Conservation (phyloP, 768 basidiomycete genomes). For the Boletellus ananas region DNA sequence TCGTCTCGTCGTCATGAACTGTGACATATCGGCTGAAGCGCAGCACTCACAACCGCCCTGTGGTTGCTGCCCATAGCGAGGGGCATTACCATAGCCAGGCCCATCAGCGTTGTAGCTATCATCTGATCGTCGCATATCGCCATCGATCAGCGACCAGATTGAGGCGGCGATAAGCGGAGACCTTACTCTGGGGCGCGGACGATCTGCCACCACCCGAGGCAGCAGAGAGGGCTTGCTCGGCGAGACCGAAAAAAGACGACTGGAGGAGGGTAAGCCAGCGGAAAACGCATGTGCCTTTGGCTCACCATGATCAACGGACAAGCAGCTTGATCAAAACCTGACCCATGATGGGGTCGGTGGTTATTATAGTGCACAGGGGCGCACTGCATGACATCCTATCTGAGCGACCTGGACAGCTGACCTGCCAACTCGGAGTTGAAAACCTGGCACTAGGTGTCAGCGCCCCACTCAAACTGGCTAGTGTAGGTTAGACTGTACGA, state of each 20-base stretch:
- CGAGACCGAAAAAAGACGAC: slow-evolving; percentile 69
- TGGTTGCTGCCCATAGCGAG: slow-evolving; percentile 39
- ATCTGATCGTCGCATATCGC: slow-evolving; percentile 29
- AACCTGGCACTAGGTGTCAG: too few species aligned
- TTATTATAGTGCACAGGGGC: slow-evolving; percentile 7
- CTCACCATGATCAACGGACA: slow-evolving; percentile 24
- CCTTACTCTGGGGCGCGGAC: slow-evolving; percentile 7
- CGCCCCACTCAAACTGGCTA: neutral
- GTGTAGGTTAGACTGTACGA: too few species aligned
- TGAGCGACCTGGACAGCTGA: slow-evolving; percentile 20
- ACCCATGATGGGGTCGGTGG: neutral
- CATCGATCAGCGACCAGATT: slow-evolving; percentile 6
- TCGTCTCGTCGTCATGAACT: slow-evolving; percentile 2
- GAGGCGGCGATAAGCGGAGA: neutral
- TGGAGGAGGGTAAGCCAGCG: slow-evolving; percentile 22
- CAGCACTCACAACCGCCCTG: slow-evolving; percentile 24
- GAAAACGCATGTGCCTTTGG: neutral
- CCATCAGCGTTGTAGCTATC: slow-evolving; percentile 58
- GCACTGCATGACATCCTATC: slow-evolving; percentile 22
- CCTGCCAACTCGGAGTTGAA: neutral
- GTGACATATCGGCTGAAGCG: slow-evolving; percentile 4
- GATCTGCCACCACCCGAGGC: slow-evolving; percentile 31
- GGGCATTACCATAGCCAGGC: slow-evolving; percentile 51
- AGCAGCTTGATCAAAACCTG: slow-evolving; percentile 4
- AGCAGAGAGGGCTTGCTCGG: slow-evolving; percentile 59